Conservation (phyloP, 2,329 filamentous ascomycete genomes). For the Clonostachys byssicola region DNA sequence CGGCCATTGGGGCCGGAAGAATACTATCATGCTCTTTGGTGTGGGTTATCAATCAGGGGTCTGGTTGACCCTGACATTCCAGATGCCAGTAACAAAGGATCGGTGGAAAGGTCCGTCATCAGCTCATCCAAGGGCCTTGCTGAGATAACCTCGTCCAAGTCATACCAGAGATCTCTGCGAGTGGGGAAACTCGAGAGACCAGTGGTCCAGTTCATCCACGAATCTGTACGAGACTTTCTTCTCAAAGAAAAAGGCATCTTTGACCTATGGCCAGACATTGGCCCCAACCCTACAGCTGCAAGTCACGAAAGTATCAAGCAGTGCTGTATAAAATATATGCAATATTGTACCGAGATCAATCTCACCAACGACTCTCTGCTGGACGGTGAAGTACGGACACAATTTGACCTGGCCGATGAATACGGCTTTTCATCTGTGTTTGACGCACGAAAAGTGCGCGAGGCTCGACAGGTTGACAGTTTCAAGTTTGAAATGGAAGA, state of each 20-base stretch:
- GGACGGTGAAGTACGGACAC: too few species aligned
- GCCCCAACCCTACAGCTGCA: conserved; percentile 13
- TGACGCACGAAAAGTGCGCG: too few species aligned
- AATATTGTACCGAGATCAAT: too few species aligned
- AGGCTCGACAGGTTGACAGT: too few species aligned
- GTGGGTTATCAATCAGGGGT: not conserved
- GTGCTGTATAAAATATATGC: conserved; percentile 35
- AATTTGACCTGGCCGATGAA: too few species aligned
- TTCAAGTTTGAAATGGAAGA: too few species aligned
- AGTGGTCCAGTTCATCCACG: conserved; percentile 48
- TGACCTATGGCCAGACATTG: conserved; percentile 21
- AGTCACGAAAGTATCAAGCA: conserved; percentile 37
- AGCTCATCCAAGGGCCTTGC: conserved; percentile 45
- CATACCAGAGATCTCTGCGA: too few species aligned
- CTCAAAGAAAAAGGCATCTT: conserved; percentile 23
- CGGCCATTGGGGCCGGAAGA: conserved; percentile 34
- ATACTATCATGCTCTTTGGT: conserved; percentile 25
- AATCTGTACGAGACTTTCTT: conserved; percentile 43
- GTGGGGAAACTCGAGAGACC: conserved; percentile 18
- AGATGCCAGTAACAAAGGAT: conserved; percentile 9
- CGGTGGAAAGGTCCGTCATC: conserved; percentile 26
- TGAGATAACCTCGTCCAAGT: conserved; percentile 26
- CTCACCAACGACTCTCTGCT: too few species aligned
- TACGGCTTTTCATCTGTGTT: too few species aligned
- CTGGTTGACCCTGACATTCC: not conserved